phyloP scores from a whole-genome alignment of 805 yeast genomes.

The Candida namnaoensis region DNA sequence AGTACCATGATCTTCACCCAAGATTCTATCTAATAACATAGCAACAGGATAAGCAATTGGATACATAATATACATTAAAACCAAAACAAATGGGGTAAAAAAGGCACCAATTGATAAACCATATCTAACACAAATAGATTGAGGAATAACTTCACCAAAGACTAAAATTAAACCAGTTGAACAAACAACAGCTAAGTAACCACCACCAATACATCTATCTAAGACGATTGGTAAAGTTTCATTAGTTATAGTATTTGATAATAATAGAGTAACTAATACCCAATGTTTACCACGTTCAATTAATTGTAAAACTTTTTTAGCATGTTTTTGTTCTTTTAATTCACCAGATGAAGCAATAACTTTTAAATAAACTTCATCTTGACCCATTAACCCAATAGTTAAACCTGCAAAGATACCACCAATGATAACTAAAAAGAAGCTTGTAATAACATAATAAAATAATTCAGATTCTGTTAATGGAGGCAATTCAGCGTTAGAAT shows the following conservation, averaged over 20 bases:
- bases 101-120: constrained; percentile 88
- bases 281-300: constrained; percentile 88
- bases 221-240: constrained; percentile 91
- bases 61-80: constrained; percentile 81
- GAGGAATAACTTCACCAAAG: constrained; percentile 96
- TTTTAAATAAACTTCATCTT: constrained; percentile 89
- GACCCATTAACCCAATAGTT: constrained; percentile 96
- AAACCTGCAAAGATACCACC: constrained; percentile 93
- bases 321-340: constrained; percentile 52
- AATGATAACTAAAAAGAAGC: constrained; percentile 54
- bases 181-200: constrained; percentile 91
- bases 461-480: background rate
- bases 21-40: constrained; percentile 61
- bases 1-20: constrained; percentile 96
- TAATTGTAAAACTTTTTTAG: constrained; percentile 62
- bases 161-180: constrained; percentile 91
- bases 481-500: too few species aligned
- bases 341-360: constrained; percentile 87
- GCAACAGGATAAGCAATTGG: constrained; percentile 94
- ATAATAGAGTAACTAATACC: constrained; percentile 82
- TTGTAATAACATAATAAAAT: constrained; percentile 25
- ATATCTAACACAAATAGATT: constrained; percentile 84
- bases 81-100: constrained; percentile 80
- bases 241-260: constrained; percentile 86
- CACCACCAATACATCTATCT: constrained; percentile 91